These are phyloP conservation scores for Vigna hirtella DNA, from an alignment of 306 rosid species.

Conservation along the genomic window DNA sequence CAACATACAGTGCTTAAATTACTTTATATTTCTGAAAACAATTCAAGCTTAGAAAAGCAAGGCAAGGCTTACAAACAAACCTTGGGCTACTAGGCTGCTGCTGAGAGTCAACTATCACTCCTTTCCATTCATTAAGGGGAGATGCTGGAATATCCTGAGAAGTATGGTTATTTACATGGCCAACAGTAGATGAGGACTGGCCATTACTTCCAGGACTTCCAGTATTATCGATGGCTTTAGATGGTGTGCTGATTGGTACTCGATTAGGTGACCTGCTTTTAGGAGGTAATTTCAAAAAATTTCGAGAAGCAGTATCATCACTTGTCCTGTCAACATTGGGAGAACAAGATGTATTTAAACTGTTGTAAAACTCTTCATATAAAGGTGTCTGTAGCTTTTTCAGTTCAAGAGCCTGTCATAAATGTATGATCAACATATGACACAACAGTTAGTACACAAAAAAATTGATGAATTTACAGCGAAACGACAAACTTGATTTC, in stretches of 20 bases:
- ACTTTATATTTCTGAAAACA: slow-evolving; percentile 15
- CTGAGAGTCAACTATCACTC: slow-evolving; percentile 66
- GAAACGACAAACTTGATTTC: slow-evolving; percentile 22
- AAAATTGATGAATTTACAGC: slow-evolving; percentile 26
- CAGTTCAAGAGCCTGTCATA: slow-evolving; percentile 87
- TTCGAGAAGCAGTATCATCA: slow-evolving; percentile 68
- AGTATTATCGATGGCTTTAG: slow-evolving; percentile 66
- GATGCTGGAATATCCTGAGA: slow-evolving; percentile 69
- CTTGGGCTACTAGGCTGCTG: slow-evolving; percentile 86
- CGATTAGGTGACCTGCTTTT: slow-evolving; percentile 92
- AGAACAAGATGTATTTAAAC: slow-evolving; percentile 74
- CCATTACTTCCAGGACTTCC: slow-evolving; percentile 90
- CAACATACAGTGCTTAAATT: slow-evolving; percentile 32
- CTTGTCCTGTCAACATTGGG: slow-evolving; percentile 62
- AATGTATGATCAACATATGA: slow-evolving; percentile 42
- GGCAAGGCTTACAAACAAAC: slow-evolving; percentile 55
- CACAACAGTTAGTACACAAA: slow-evolving; percentile 35
- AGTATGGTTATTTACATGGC: slow-evolving; percentile 59
- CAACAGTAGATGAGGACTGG: slow-evolving; percentile 59
- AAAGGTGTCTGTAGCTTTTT: slow-evolving; percentile 94
- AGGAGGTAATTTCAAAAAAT: slow-evolving; percentile 92
- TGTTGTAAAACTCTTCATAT: slow-evolving; percentile 92
- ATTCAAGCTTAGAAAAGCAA: slow-evolving; percentile 33
- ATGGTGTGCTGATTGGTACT: slow-evolving; percentile 62
- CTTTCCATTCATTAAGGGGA: slow-evolving; percentile 66